Evolutionary conservation across 2,329 filamentous ascomycete genomes (phyloP), one percentile per base, ranked within the genome.

Genomic region (Aspergillus fischeri): DNA sequence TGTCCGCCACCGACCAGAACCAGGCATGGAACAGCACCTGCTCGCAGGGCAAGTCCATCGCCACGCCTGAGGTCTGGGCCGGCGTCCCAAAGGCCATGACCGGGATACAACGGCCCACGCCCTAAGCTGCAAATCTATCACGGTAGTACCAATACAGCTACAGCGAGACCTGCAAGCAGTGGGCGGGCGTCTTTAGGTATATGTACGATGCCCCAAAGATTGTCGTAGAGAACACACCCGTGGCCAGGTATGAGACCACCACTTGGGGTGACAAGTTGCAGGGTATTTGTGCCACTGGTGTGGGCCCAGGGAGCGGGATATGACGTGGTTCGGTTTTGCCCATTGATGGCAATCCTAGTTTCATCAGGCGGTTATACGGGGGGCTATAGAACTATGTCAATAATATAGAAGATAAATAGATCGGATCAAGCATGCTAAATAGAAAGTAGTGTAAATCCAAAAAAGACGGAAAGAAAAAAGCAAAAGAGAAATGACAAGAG

Each of bases 81-180:
- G 44, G 41, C 17, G 56, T 68, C n/a, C 65, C 63, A 11, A 24
- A 60, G 14, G 58, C 55, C 9, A 68, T 68, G 66, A 27, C 58
- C 65, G 9, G 66, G 62, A 2, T 67, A 83, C 64, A 72, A 70
- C 17, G 81, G 82, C 3, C 56, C 75, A 0, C 74, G 81, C 2
- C 83, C 83, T 2, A 77, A 76, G 54, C 81, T 86, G 78, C 80
- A 83, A 66, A 77, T 85, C 65, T 85, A 80, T 73, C 83, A 85
- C 65, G 83, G 83, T 41, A 79, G 77, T 35, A 70, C 67, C 3
- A 83, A 86, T 65, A 69, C 68, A 14, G 82, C 77, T 84, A 83
- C 64, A 69, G 82, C 41, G 83, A 86, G 73, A 79, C 79, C 52
- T 78, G 83, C 66, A 83, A 83, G 74, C 75, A 83, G 71, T 83